Conservation (phyloP, 345 rosid species). For the Dipteronia sinensis region DNA sequence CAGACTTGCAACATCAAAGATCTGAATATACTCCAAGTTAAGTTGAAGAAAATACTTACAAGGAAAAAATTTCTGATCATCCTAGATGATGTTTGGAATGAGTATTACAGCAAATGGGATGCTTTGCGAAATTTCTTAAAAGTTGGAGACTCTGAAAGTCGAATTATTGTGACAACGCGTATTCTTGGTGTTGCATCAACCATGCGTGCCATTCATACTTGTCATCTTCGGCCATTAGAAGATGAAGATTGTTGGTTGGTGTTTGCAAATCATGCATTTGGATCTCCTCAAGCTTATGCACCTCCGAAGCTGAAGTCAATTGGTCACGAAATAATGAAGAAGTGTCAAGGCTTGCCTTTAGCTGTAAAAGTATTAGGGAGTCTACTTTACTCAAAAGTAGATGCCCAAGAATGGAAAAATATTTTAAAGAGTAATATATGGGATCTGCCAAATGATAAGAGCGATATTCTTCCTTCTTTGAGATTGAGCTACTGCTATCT, state of each 20-base stretch:
- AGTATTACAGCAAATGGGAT: too few species aligned
- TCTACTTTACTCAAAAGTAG: slow-evolving; percentile 29
- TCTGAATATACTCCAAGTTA: slow-evolving; percentile 38
- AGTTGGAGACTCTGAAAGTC: too few species aligned
- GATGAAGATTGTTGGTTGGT: too few species aligned
- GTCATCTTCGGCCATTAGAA: too few species aligned
- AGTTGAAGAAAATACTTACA: slow-evolving; percentile 32
- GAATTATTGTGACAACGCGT: too few species aligned
- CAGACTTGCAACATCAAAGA: slow-evolving; percentile 29
- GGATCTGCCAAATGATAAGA: slow-evolving; percentile 39
- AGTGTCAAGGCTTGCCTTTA: slow-evolving; percentile 45
- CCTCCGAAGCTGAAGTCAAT: slow-evolving; percentile 29
- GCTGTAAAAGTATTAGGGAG: slow-evolving; percentile 45
- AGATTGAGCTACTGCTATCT: slow-evolving; percentile 35
- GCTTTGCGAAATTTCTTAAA: too few species aligned
- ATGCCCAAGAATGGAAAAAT: slow-evolving; percentile 40
- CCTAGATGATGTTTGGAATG: too few species aligned
- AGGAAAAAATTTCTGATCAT: slow-evolving; percentile 19
- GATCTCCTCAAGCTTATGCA: too few species aligned
- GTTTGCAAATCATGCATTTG: too few species aligned
- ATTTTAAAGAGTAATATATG: slow-evolving; percentile 34
- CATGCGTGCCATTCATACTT: too few species aligned
- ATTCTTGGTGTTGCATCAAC: too few species aligned
- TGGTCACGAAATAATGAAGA: slow-evolving; percentile 37
- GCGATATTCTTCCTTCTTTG: slow-evolving; percentile 33